Evolutionary conservation across 352 stramenopile genomes (phyloP).

Genomic region (Phytopythium litorale): DNA sequence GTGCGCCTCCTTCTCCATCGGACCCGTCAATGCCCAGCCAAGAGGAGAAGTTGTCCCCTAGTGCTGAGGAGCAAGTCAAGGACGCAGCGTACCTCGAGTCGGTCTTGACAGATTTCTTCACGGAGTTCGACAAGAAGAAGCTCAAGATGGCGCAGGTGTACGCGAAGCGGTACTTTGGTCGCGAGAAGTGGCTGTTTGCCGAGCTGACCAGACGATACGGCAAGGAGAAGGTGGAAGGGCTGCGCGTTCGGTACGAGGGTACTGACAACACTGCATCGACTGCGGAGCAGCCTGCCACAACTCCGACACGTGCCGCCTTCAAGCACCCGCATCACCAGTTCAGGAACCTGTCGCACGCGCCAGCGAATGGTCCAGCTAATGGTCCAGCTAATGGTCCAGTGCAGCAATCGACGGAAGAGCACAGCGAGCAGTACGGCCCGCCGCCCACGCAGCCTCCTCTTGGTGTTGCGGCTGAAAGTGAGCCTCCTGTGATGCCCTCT

Average conservation of each 20-base stretch:
- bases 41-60: not conserved
- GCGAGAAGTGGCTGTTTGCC: constrained; percentile 61
- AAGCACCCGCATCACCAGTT: constrained; percentile 31
- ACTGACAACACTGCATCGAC: not conserved
- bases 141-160: constrained; percentile 66
- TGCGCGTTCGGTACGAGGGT: constrained; percentile 29
- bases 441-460: not conserved
- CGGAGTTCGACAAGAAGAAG: constrained; percentile 48
- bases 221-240: constrained; percentile 29
- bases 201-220: constrained; percentile 68
- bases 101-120: constrained; percentile 64
- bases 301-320: constrained; percentile 1
- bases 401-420: not conserved
- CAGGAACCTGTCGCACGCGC: constrained; percentile 1
- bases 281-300: not conserved
- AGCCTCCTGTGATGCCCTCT: not conserved
- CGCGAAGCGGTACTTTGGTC: constrained; percentile 55
- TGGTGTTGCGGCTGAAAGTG: not conserved
- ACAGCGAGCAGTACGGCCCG: not conserved
- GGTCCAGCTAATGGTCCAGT: not conserved
- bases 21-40: not conserved
- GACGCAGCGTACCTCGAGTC: constrained; percentile 35
- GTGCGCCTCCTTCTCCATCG: not conserved
- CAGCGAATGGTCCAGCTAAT: not conserved
- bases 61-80: constrained; percentile 4